Percentiles rank a stretch among this genome's conserved stretches.
phyloP scores from a whole-genome alignment of 371 early-diverging fungal genomes.

The Gilbertella persicaria region DNA sequence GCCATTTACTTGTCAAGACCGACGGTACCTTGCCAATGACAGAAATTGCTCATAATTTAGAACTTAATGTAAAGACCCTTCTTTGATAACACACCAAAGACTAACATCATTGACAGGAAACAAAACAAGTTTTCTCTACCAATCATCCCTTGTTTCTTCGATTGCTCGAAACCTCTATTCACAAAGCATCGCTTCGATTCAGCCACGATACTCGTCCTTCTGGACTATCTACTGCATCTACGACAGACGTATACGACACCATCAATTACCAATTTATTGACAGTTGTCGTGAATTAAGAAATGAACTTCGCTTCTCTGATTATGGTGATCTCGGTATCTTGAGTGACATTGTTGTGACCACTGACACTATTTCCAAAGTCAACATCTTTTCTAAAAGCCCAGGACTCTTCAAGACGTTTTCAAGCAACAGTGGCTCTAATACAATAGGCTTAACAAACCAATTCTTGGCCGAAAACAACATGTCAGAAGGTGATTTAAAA shows the following conservation, averaged over 20 bases:
- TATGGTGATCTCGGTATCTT: conserved; percentile 36
- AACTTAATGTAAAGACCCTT: conserved; percentile 17
- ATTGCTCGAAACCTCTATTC: conserved; percentile 23
- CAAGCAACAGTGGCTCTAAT: no score
- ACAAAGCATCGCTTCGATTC: conserved; percentile 6
- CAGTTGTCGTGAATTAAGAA: conserved; percentile 26
- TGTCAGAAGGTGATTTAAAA: no score
- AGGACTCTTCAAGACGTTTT: no score
- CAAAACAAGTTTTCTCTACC: conserved; percentile 11
- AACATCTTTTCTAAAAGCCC: background rate
- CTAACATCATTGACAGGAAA: no score
- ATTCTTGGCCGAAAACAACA: no score
- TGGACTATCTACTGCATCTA: conserved; percentile 6
- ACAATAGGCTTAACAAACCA: no score
- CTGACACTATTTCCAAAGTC: conserved; percentile 26
- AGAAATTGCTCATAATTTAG: conserved; percentile 25
- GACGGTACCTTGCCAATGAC: conserved; percentile 47
- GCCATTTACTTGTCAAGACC: conserved; percentile 40
- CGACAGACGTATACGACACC: conserved; percentile 5
- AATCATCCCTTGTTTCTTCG: conserved; percentile 35
- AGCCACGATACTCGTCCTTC: conserved; percentile 12
- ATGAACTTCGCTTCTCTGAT: conserved; percentile 26
- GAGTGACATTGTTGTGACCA: conserved; percentile 35
- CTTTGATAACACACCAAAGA: no score
- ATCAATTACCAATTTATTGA: conserved; percentile 25